Evolutionary conservation across 2,329 filamentous ascomycete species (phyloP).

Genomic region (Penicillium sclerotiorum): DNA sequence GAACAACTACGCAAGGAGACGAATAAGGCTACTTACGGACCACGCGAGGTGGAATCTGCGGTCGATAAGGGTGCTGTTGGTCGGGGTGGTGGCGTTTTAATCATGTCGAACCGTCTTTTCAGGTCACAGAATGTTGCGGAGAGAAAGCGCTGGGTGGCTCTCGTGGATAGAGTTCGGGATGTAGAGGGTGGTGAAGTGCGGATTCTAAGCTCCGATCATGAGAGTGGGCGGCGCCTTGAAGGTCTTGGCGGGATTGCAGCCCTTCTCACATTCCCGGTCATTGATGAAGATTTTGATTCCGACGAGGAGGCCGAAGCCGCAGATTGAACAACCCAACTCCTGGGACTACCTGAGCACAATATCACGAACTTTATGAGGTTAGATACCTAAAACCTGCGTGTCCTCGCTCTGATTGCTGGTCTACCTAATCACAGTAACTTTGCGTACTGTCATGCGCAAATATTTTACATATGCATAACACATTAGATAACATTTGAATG

Average conservation of each 20-base stretch:
- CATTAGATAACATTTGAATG: too few species aligned
- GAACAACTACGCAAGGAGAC: conserved; percentile 79
- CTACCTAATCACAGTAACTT: too few species aligned
- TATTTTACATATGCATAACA: too few species aligned
- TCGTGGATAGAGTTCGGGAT: conserved; percentile 86
- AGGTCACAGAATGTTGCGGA: conserved; percentile 76
- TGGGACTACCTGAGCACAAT: not conserved
- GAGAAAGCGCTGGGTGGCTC: conserved; percentile 75
- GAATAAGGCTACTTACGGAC: conserved; percentile 87
- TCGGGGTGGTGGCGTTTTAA: conserved; percentile 76
- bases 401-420: too few species aligned
- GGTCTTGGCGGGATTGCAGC: conserved; percentile 85
- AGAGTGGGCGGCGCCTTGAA: conserved; percentile 84
- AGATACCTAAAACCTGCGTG: too few species aligned
- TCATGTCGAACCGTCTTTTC: conserved; percentile 88
- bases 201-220: conserved; percentile 90
- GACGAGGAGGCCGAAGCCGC: too few species aligned
- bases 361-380: not conserved
- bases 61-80: conserved; percentile 88
- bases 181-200: conserved; percentile 81
- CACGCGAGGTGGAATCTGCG: conserved; percentile 76
- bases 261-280: conserved; percentile 84
- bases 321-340: not conserved
- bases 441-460: too few species aligned
- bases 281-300: conserved; percentile 75